Base-by-base conservation (phyloP, 352 stramenopile species). In the Globisporangium paddicum region DNA sequence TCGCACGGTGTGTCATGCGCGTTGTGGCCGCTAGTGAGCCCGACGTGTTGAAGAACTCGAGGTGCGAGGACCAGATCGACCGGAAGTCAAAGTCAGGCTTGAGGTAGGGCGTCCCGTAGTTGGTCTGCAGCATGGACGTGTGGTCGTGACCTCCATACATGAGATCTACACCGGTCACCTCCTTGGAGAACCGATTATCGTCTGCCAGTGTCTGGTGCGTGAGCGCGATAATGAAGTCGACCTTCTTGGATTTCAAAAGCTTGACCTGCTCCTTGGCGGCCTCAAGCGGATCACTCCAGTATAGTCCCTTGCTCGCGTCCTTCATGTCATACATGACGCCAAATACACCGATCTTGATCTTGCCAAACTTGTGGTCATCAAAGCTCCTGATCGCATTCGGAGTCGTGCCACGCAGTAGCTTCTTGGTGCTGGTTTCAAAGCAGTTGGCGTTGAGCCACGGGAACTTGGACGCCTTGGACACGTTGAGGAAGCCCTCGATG, bases 321-420 rank as follows among this genome's bases (percentile, higher is more conserved):
- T 89, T 66, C 75, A 92, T 86, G 68, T 90, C 68, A 69, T 92
- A 92, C 78, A 92, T 87, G 63, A 92, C 69, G 32, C 82, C 82
- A 42, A 90, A 90, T 34, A 89, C 26, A 1, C 82, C 82, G 47
- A 92, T 71, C 13, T 67, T 75, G 55, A 92, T 68, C 16, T 65
- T 59, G 32, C 79, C 79, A 26, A 77, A 73, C 16, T 42, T 62
- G 1, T 52, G 23, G 60, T 78, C 41, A 0, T 46, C 72, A 50
- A 91, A 64, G 26, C 59, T 71, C 62, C 79, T 83, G 60, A 90
- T 63, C 7, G 73, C 76, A 52, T 77, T 59, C 0, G 72, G 58
- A 10, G 72, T 60, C 0, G 79, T 90, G 52, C 72, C 71, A 2
- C 77, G 75, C 2, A 91, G 71, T 21, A 89, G 61, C 51, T 60